Evolutionary conservation across 2,329 filamentous ascomycete species (phyloP).

Genomic region (Herpotrichia juniperi): DNA sequence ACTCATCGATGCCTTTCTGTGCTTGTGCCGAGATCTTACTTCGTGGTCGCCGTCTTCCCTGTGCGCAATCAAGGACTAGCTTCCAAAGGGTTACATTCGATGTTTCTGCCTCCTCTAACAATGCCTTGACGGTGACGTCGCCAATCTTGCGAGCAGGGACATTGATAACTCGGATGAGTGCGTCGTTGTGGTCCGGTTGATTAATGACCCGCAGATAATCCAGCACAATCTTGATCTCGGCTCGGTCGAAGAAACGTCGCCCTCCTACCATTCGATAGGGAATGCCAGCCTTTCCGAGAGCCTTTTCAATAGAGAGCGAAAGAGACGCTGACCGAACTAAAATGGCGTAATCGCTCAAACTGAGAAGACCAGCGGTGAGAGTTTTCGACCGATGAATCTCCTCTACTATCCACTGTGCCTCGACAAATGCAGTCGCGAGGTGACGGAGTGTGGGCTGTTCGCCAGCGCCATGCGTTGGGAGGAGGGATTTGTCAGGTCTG

Average conservation of each 20-base stretch:
- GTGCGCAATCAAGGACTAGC: conserved; percentile 66
- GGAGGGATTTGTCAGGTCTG: conserved; percentile 78
- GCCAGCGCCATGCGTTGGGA: conserved; percentile 80
- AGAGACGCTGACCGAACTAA: conserved; percentile 83
- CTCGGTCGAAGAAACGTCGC: conserved; percentile 87
- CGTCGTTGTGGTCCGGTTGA: conserved; percentile 86
- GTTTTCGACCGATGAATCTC: conserved; percentile 76
- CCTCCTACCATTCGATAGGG: conserved; percentile 94
- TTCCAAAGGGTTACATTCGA: conserved; percentile 75
- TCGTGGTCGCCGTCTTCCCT: conserved; percentile 57
- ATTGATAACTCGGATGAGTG: conserved; percentile 83
- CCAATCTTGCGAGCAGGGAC: conserved; percentile 81
- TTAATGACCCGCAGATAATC: conserved; percentile 88
- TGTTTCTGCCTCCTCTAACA: conserved; percentile 78
- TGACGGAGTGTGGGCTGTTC: conserved; percentile 80
- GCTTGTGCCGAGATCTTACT: conserved; percentile 63
- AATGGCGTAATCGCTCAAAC: conserved; percentile 80
- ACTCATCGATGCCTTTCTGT: conserved; percentile 62
- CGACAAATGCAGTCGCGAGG: conserved; percentile 70
- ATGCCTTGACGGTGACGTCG: conserved; percentile 73
- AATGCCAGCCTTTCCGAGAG: conserved; percentile 79
- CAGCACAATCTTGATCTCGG: conserved; percentile 83
- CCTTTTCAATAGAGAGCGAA: conserved; percentile 84
- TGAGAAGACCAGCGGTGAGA: conserved; percentile 76
- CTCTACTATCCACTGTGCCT: conserved; percentile 86